A percentile compares a stretch with the other conserved stretches of the same genome.
Evolutionary conservation across 768 basidiomycete species (phyloP).

Genomic region (Kondoa subrosea): DNA sequence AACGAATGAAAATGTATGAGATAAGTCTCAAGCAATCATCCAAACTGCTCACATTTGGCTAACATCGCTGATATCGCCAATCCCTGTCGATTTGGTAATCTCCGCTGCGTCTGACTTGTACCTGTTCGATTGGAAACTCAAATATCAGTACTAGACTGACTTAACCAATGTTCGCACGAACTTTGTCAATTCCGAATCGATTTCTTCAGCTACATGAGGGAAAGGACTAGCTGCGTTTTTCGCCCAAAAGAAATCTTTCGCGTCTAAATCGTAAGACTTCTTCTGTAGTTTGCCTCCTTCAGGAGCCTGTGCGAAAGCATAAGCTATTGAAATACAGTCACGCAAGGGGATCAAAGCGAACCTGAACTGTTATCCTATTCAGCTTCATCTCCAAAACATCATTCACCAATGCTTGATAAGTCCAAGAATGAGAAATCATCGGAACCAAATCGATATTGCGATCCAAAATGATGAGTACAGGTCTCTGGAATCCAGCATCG

Average conservation of each 20-base stretch:
- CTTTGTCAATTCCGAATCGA: constrained; percentile 73
- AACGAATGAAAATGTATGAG: neutral
- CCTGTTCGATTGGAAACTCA: constrained; percentile 17
- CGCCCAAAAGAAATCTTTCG: constrained; percentile 98
- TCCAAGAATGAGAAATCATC: constrained; percentile 92
- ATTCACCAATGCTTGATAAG: constrained; percentile 92
- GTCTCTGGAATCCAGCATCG: constrained; percentile 34
- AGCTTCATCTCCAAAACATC: constrained; percentile 95
- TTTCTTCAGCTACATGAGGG: constrained; percentile 95
- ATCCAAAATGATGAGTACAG: constrained; percentile 77
- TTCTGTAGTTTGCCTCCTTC: constrained; percentile 45
- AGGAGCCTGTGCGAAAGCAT: constrained; percentile 33
- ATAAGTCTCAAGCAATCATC: neutral
- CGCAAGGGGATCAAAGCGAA: constrained; percentile 23
- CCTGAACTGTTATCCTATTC: constrained; percentile 71
- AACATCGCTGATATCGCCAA: constrained; percentile 88
- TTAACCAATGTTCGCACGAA: constrained; percentile 34
- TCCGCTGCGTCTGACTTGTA: constrained; percentile 89
- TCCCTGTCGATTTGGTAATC: constrained; percentile 85
- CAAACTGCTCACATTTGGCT: constrained; percentile 59
- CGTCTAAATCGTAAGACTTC: constrained; percentile 80
- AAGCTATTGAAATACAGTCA: neutral
- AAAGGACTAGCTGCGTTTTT: constrained; percentile 91
- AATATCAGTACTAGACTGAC: neutral
- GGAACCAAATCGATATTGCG: constrained; percentile 87